Conservation (phyloP, 208 protist species). For the Crithidia acanthocephali region DNA sequence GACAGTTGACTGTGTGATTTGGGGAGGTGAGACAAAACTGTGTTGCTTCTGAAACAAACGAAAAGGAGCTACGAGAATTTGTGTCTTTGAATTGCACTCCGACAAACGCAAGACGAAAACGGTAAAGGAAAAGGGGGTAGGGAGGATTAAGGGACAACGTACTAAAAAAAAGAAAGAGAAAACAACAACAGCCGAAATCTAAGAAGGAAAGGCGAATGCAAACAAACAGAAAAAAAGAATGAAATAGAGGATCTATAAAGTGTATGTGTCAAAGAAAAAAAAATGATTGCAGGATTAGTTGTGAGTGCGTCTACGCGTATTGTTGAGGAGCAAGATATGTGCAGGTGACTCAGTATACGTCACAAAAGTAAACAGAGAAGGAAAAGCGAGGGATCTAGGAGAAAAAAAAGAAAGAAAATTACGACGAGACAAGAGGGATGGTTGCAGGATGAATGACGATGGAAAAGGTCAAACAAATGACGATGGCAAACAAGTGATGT, state of each 20-base stretch:
- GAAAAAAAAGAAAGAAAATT: background rate
- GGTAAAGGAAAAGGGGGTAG: too few species aligned
- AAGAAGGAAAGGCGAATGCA: background rate
- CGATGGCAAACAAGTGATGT: background rate
- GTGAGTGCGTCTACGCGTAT: too few species aligned
- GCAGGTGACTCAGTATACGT: too few species aligned
- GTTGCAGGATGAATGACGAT: background rate
- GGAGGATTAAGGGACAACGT: too few species aligned
- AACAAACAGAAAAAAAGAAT: background rate
- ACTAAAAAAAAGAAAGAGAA: too few species aligned
- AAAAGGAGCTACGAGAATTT: too few species aligned
- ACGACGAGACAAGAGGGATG: background rate
- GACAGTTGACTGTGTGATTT: background rate
- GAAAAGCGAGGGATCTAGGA: conserved; percentile 3
- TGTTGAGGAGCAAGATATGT: too few species aligned
- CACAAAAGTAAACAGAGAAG: background rate
- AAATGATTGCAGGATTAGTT: too few species aligned
- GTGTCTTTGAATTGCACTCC: too few species aligned
- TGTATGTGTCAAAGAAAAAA: conserved; percentile 3
- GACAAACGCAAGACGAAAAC: too few species aligned
- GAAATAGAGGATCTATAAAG: background rate
- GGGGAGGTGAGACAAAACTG: background rate
- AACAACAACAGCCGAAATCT: too few species aligned
- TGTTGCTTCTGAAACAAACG: too few species aligned
- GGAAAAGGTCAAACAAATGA: background rate